phyloP scores from a whole-genome alignment of 768 basidiomycete genomes.

The Russula brevipes region DNA sequence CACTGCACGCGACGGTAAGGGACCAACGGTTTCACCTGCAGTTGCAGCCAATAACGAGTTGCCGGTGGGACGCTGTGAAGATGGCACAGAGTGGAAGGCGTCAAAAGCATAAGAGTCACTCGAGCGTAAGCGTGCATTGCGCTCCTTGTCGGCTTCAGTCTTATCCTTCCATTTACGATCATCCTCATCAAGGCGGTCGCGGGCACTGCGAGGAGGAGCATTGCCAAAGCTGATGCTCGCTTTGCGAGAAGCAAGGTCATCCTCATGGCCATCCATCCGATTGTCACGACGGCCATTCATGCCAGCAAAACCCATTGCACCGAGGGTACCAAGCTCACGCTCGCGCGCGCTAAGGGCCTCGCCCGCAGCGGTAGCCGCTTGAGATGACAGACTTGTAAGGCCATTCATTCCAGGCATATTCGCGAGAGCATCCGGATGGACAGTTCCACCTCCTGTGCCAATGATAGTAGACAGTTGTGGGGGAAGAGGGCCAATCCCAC shows the following conservation, averaged over 20 bases:
- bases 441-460: slow-evolving; percentile 23
- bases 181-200: slow-evolving; percentile 62
- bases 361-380: slow-evolving; percentile 12
- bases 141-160: slow-evolving; percentile 32
- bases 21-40: slow-evolving; percentile 13
- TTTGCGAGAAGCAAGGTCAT: slow-evolving; percentile 44
- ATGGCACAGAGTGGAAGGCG: slow-evolving; percentile 66
- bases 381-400: slow-evolving; percentile 16
- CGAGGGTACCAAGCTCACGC: slow-evolving; percentile 43
- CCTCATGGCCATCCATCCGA: slow-evolving; percentile 37
- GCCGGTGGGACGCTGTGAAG: slow-evolving; percentile 34
- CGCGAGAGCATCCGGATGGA: slow-evolving; percentile 23
- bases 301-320: slow-evolving; percentile 42
- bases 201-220: slow-evolving; percentile 43
- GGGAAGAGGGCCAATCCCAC: slow-evolving; percentile 58
- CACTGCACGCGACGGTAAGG: slow-evolving; percentile 12
- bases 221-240: slow-evolving; percentile 39
- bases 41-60: slow-evolving; percentile 33
- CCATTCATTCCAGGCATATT: slow-evolving; percentile 31
- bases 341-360: slow-evolving; percentile 41
- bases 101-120: slow-evolving; percentile 56
- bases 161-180: slow-evolving; percentile 50
- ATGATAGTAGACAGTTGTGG: slow-evolving; percentile 24
- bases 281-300: slow-evolving; percentile 28
- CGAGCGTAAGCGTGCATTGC: slow-evolving; percentile 39